Evolutionary conservation across 352 stramenopile genomes (phyloP), one percentile per base, ranked within the genome.

Genomic region (Phytophthora pisi): DNA sequence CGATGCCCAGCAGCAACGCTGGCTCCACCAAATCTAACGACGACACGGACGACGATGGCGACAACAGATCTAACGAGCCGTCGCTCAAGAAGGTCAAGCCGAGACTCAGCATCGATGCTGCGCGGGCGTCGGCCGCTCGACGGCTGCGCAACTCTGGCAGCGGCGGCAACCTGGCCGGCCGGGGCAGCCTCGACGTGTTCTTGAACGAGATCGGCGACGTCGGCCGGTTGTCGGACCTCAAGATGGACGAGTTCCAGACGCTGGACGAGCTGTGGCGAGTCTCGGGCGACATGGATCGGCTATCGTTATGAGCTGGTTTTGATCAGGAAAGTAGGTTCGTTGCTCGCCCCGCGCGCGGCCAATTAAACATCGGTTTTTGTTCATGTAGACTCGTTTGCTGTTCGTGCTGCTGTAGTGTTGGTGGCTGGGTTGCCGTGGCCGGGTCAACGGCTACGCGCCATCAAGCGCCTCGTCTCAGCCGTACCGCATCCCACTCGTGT

Each of bases 161-260:
- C 16, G 73, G 76, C 30, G 75, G 68, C 26, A 82, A 76, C 52
- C 66, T 90, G 24, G 73, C 81, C 20, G 81, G 81, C 26, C 84
- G 82, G 5, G 81, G 77, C 43, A 90, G 79, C 54, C 65, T 93
- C 18, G 82, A 93, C 34, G 82, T 90, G 50, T 94, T 94, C 62
- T 70, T 94, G 58, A 91, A 91, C 61, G 82, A 90, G 66, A 91
- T 90, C 61, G 84, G 84, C 13, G 86, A 94, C 56, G 81, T 94
- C 18, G 82, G 82, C 2, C 84, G 86, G 30, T 82, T 94, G 51
- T 94, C 86, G 36, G 86, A 94, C 71, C 79, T 94, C 55, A 94
- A 92, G 72, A 90, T 94, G 84, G 85, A 92, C 59, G 86, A 92
- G 54, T 92, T 94, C 62, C 84, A 92, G 67, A 89, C 79, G 52